A percentile compares a stretch with the other conserved stretches of the same genome.
These are phyloP conservation scores for Pulicaria dysenterica DNA, from an alignment of 129 eudicot genomes.

Conservation along the genomic window DNA sequence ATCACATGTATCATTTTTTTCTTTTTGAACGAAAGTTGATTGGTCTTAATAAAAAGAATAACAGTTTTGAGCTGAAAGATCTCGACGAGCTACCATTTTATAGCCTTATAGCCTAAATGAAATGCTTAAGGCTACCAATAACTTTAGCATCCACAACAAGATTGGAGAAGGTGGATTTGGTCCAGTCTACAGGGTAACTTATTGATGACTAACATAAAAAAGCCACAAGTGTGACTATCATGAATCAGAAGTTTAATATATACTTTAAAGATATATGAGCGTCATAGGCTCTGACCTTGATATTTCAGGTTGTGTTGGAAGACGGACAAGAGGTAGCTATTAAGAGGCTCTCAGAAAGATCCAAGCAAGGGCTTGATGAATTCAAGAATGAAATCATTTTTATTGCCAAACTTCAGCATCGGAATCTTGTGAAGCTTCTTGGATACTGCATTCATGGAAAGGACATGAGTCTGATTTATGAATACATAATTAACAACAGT, in stretches of 20 bases:
- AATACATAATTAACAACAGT: constrained; percentile 51
- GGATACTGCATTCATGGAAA: constrained; percentile 47
- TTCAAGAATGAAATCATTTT: constrained; percentile 39
- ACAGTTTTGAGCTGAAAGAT: constrained; percentile 18
- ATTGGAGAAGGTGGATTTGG: constrained; percentile 42
- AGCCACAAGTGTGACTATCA: background rate
- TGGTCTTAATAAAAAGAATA: background rate
- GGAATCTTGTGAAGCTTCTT: constrained; percentile 55
- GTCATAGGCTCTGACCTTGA: background rate
- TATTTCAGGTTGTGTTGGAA: constrained; percentile 46
- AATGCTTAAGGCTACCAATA: constrained; percentile 29
- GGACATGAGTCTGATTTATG: constrained; percentile 36
- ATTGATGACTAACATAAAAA: background rate
- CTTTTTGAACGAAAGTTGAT: constrained; percentile 7
- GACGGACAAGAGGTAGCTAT: constrained; percentile 42
- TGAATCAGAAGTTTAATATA: background rate
- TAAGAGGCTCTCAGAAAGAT: constrained; percentile 44
- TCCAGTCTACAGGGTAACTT: constrained; percentile 36
- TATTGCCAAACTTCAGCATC: constrained; percentile 52
- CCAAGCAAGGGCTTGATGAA: constrained; percentile 39
- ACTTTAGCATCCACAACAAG: constrained; percentile 30
- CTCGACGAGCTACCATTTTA: constrained; percentile 31
- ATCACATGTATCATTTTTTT: background rate
- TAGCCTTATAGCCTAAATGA: constrained; percentile 15
- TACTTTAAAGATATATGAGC: background rate